These are phyloP conservation scores for Vanderwaltozyma yarrowii DNA, from an alignment of 805 yeast species.

Conservation along the genomic window DNA sequence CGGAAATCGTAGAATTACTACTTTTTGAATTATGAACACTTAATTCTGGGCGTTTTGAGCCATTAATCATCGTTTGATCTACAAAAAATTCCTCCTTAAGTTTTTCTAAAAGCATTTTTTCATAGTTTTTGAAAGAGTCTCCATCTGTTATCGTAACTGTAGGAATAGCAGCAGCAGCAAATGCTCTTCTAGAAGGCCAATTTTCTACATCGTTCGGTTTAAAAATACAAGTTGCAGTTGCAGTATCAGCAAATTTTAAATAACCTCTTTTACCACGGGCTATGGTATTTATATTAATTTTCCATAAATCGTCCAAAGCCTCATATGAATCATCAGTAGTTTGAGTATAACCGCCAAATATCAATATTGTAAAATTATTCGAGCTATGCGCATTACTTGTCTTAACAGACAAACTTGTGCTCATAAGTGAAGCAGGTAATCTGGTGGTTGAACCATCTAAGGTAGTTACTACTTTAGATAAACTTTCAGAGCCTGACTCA, in stretches of 20 bases:
- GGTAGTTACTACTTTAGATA: too few species aligned
- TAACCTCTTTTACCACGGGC: slow-evolving; percentile 29
- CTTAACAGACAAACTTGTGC: too few species aligned
- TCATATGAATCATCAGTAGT: slow-evolving; percentile 24
- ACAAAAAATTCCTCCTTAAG: neutral
- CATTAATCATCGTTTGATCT: too few species aligned
- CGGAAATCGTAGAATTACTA: too few species aligned
- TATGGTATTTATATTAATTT: slow-evolving; percentile 30
- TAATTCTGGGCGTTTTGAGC: too few species aligned
- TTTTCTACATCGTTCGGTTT: slow-evolving; percentile 5
- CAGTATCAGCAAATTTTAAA: slow-evolving; percentile 30
- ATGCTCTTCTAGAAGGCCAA: slow-evolving; percentile 31
- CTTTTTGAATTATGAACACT: too few species aligned
- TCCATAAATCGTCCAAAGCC: slow-evolving; percentile 35
- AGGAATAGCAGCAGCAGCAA: slow-evolving; percentile 25
- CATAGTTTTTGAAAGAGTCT: slow-evolving; percentile 1
- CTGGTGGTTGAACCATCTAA: too few species aligned
- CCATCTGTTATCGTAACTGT: slow-evolving; percentile 3
- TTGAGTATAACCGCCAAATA: slow-evolving; percentile 42
- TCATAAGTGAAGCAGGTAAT: too few species aligned
- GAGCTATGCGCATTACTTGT: neutral
- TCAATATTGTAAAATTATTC: slow-evolving; percentile 2
- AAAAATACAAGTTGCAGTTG: slow-evolving; percentile 25
- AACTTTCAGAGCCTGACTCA: neutral
- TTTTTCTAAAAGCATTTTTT: neutral